Percentiles rank a stretch among this genome's conserved stretches.
phyloP scores from a whole-genome alignment of 352 stramenopile genomes.

The Phytophthora quininea region DNA sequence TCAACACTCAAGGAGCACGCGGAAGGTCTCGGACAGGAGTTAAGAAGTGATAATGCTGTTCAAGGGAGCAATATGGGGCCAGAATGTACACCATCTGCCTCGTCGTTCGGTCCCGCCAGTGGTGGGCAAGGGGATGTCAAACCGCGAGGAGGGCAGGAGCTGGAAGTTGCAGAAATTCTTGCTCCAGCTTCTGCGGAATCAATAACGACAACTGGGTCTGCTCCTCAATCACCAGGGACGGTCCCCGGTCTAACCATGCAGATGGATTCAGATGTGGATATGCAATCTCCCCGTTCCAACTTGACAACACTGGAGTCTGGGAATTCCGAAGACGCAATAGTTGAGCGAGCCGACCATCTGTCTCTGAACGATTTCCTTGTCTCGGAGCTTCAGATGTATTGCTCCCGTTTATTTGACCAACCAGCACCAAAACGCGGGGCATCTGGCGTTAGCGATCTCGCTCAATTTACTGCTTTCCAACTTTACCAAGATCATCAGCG shows the following conservation, averaged over 20 bases:
- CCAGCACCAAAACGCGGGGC: background rate
- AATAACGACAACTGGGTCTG: slow-evolving; percentile 12
- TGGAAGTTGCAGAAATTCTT: background rate
- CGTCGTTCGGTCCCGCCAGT: background rate
- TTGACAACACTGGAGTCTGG: slow-evolving; percentile 21
- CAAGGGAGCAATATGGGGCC: background rate
- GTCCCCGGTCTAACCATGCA: slow-evolving; percentile 19
- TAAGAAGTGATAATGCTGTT: background rate
- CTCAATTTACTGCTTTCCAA: slow-evolving; percentile 47
- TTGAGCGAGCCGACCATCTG: slow-evolving; percentile 37
- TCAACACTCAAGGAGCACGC: slow-evolving; percentile 25
- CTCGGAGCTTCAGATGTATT: slow-evolving; percentile 55
- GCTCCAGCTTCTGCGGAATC: slow-evolving; percentile 15
- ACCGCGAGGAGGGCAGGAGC: background rate
- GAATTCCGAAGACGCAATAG: slow-evolving; percentile 17
- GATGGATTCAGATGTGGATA: slow-evolving; percentile 29
- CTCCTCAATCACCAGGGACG: slow-evolving; percentile 31
- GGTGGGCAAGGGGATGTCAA: background rate
- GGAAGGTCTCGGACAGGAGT: slow-evolving; percentile 5
- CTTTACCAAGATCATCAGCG: slow-evolving; percentile 55
- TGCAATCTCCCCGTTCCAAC: background rate
- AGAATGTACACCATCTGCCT: background rate
- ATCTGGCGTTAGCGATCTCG: slow-evolving; percentile 31
- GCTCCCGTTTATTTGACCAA: slow-evolving; percentile 32
- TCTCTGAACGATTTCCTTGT: slow-evolving; percentile 61